Evolutionary conservation across 164 flowering plant species (phyloP).

Genomic region (Cinnamomum micranthum): DNA sequence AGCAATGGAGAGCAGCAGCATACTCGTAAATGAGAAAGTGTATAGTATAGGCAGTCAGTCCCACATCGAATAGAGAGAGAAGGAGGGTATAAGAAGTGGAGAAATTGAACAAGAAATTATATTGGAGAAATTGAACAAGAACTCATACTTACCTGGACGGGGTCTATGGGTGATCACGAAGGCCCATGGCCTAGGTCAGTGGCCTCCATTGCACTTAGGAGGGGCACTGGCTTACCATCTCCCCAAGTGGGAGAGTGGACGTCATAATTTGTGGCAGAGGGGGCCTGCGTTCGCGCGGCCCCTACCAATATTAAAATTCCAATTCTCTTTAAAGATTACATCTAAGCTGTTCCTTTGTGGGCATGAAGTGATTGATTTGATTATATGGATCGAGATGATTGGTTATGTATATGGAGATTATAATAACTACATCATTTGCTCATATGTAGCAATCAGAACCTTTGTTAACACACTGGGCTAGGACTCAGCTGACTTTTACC

Average conservation of each 20-base stretch:
- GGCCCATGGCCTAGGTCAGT: conserved; percentile 33
- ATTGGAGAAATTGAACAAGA: neutral
- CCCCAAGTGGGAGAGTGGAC: conserved; percentile 6
- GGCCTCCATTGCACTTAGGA: conserved; percentile 30
- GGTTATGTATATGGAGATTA: too few species aligned
- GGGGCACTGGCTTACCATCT: conserved; percentile 1
- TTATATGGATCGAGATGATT: too few species aligned
- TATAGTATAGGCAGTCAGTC: too few species aligned
- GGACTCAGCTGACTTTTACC: too few species aligned
- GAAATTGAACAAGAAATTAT: neutral
- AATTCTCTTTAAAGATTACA: too few species aligned
- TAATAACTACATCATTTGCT: too few species aligned
- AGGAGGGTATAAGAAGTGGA: neutral
- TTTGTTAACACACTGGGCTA: too few species aligned
- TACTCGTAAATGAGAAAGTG: too few species aligned
- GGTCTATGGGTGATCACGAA: conserved; percentile 35
- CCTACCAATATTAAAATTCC: neutral
- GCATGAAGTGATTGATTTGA: too few species aligned
- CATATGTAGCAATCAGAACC: too few species aligned
- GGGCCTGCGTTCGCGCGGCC: conserved; percentile 4
- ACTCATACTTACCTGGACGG: conserved; percentile 40
- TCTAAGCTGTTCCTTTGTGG: too few species aligned
- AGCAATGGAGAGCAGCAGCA: too few species aligned
- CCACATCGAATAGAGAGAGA: neutral
- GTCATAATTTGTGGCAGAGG: conserved; percentile 6